Base-by-base conservation (phyloP, 1,284 basidiomycete genomes). In the Macrocystidia cucumis region DNA sequence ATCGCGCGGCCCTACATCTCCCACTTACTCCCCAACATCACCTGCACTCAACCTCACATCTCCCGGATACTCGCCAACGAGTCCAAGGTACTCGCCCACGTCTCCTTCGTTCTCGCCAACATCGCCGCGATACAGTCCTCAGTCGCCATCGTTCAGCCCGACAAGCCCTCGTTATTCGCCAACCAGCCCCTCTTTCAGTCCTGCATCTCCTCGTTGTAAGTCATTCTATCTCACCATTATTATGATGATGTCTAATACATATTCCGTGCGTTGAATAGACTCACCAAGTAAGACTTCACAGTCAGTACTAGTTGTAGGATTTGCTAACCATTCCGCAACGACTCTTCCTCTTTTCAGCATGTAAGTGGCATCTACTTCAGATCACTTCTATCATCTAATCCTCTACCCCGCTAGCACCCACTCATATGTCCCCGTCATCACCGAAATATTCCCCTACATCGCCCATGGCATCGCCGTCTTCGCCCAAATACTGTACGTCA, bases 51-150 rank as follows among this genome's bases (percentile, higher is more conserved):
- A 84, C 44, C 67, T 84, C 21, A 88, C 87, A 2, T 86, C 84
- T 8, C 88, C 86, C 3, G 78, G 78, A 11, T 91, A 90, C 54
- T 92, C 90, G 2, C 91, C 91, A 0, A 89, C 90, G 2, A 91
- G 87, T 45, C 90, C 90, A 18, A 70, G 78, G 16, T 91, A 90
- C 57, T 88, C 85, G 1, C 87, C 87, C 0, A 86, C 87, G 0
- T 88, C 83, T 1, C 88, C 87, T 1, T 82, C 83, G 9, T 92
- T 89, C 67, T 90, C 85, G 3, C 89, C 89, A 0, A 86, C 89
- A 1, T 86, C 81, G 7, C 86, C 85, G 9, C 72, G 81, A 12
- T 89, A 89, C 56, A 86, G 81, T 45, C 83, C 84, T 1, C 78
- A 78, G 49, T 88, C 85, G 0, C 88, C 89, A 6, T 83, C 82